Evolutionary conservation across 305 asterid genomes (phyloP), one percentile per base, ranked within the genome.

Genomic region (Striga hermonthica): DNA sequence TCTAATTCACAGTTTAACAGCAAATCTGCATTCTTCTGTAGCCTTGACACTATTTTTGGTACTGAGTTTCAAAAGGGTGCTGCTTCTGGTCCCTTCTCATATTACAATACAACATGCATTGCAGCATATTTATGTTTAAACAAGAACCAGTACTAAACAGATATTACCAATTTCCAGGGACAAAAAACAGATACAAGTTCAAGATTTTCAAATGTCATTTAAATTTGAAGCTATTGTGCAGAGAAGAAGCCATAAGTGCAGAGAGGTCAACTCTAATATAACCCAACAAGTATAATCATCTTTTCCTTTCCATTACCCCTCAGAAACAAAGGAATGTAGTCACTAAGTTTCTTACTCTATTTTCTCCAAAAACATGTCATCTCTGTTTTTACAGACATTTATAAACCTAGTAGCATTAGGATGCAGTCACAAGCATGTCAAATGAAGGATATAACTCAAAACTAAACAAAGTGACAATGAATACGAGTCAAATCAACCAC

Each of bases 1-100:
- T 44, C 16, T 60, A 16, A 60, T 60, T 50, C 61, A 14, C 38
- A 38, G 49, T 52, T 69, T 15, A 62, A 63, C 62, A 31, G 31
- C 41, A 54, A 13, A 53, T 34, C 49, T 62, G 16, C 66, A 59
- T 67, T 38, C 31, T 36, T 61, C 11, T 16, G 14, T 36, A 16
- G 9, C 38, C 39, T 40, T 39, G n/a, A 28, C 22, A 16, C 65
- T 34, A 56, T 10, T 14, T 67, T 44, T 58, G 13, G 40, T 7
- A 28, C 40, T 12, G 56, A 66, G 14, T 55, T 52, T 15, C 9
- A 57, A 15, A 15, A 34, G 36, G 10, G 16, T 35, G n/a, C 15
- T 58, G 1, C 50, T 31, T 58, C 28, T 14, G 4, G 49, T 35
- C 43, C 28, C 34, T 49, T 37, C 53, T 22, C 43, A 48, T 12